phyloP scores from a whole-genome alignment of 345 rosid species.

The Geranium brycei region DNA sequence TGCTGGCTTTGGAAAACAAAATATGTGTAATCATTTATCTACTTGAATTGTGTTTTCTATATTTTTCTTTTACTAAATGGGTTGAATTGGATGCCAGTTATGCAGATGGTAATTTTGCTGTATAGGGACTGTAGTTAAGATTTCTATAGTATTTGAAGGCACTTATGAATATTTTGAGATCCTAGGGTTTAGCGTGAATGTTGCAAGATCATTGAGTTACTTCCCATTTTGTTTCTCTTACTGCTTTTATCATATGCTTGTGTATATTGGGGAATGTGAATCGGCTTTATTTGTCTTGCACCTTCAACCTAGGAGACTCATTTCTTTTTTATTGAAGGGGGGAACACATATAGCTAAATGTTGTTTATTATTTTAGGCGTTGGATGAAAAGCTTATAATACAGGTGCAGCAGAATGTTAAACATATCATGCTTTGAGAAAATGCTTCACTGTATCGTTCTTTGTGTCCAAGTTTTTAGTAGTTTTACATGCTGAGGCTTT shows the following conservation, averaged over 20 bases:
- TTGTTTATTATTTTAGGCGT: no score
- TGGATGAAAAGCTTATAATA: not conserved
- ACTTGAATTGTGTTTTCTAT: no score
- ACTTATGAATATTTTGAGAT: no score
- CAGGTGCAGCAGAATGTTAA: not conserved
- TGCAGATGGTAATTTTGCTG: no score
- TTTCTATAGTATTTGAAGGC: no score
- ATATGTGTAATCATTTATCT: no score
- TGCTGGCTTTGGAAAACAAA: no score
- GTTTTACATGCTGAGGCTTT: not conserved
- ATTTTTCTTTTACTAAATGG: no score
- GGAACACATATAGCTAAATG: not conserved
- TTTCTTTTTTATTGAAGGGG: not conserved
- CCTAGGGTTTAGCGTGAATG: not conserved
- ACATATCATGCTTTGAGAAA: not conserved
- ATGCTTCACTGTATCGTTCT: not conserved
- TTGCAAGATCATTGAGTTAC: not conserved
- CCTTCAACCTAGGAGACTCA: not conserved
- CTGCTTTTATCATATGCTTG: no score
- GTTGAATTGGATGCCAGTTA: no score
- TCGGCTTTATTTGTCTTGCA: not conserved
- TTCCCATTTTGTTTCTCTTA: no score
- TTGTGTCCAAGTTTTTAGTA: not conserved
- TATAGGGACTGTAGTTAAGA: no score
- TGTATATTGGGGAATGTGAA: not conserved